These are phyloP conservation scores for Puccinia coronata DNA, from an alignment of 1,284 basidiomycete species.

Conservation along the genomic window DNA sequence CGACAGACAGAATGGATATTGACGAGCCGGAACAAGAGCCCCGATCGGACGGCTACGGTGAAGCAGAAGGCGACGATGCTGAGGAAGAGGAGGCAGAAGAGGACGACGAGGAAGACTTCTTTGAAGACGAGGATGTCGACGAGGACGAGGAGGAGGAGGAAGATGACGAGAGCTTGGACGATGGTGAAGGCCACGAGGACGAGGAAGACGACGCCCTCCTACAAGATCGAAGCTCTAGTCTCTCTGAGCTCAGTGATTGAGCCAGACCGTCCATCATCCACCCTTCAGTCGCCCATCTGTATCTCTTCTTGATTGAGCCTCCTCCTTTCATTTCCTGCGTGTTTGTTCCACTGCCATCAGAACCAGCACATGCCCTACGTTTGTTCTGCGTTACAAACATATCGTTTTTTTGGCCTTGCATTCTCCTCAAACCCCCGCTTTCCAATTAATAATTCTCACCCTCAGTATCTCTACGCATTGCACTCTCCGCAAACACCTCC, in stretches of 20 bases:
- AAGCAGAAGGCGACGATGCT: conserved; percentile 8
- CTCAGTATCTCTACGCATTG: no score
- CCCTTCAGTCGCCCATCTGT: no score
- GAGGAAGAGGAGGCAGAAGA: background rate
- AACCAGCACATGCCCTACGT: background rate
- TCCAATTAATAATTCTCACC: no score
- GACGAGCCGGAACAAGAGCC: background rate
- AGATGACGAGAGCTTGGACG: background rate
- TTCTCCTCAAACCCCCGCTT: no score
- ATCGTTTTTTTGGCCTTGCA: no score
- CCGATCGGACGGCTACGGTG: background rate
- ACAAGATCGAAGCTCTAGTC: background rate
- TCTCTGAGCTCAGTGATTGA: background rate
- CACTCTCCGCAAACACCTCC: no score
- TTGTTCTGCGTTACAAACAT: no score
- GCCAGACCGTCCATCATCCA: no score
- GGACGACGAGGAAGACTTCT: conserved; percentile 4
- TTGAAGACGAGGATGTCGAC: no score
- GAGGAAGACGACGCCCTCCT: background rate
- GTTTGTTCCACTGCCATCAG: background rate
- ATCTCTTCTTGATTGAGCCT: background rate
- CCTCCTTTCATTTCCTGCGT: background rate
- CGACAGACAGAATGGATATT: background rate
- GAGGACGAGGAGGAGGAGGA: conserved; percentile 6
- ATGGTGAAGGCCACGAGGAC: background rate